phyloP scores from a whole-genome alignment of 1,139 yeast genomes.

The Candida frijolesensis region DNA sequence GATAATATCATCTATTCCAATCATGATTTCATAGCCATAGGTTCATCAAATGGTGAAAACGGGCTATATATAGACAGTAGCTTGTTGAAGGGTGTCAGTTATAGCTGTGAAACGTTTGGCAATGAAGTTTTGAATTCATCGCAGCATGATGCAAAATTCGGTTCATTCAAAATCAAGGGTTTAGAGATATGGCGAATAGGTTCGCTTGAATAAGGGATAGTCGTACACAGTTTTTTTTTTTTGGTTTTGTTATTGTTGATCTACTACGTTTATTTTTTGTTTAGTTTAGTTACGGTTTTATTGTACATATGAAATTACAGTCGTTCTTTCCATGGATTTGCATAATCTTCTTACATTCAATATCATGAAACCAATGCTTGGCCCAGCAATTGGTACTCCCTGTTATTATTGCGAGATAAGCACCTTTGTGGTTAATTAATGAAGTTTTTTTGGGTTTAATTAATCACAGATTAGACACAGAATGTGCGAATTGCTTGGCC shows the following conservation, averaged over 20 bases:
- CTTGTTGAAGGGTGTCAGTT: conserved; percentile 74
- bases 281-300: neutral
- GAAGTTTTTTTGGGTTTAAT: conserved; percentile 1
- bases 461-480: neutral
- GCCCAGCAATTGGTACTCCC: neutral
- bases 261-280: neutral
- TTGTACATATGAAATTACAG: too few relatives aligned
- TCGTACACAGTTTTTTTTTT: neutral
- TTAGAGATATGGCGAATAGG: conserved; percentile 88
- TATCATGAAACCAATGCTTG: too few relatives aligned
- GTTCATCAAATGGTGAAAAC: conserved; percentile 88
- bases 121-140: conserved; percentile 65
- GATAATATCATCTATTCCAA: conserved; percentile 87
- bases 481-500: neutral
- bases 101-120: conserved; percentile 82
- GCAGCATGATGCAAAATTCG: conserved; percentile 38
- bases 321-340: neutral
- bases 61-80: conserved; percentile 88
- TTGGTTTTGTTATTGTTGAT: neutral
- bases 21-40: conserved; percentile 75
- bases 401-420: neutral
- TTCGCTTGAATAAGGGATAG: conserved; percentile 13
- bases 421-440: neutral
- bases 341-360: neutral
- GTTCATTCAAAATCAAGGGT: conserved; percentile 71